A percentile compares a stretch with the other conserved stretches of the same genome.
Evolutionary conservation across 345 rosid genomes (phyloP).

Genomic region (Dimocarpus longan): DNA sequence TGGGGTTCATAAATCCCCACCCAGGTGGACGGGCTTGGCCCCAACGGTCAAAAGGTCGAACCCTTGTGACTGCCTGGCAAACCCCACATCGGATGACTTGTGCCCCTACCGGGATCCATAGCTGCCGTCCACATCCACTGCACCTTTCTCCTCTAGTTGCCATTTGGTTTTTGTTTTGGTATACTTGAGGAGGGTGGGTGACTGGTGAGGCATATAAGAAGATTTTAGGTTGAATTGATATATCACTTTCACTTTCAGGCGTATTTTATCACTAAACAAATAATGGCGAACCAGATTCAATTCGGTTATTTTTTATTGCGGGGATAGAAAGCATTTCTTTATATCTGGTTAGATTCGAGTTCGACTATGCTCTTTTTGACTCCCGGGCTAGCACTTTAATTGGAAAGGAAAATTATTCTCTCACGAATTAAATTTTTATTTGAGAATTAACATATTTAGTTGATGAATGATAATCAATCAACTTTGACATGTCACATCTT

Average conservation of each 20-base stretch:
- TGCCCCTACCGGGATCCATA: constrained; percentile 45
- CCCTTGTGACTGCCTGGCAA: constrained; percentile 47
- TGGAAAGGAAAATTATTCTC: background rate
- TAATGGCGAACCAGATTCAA: background rate
- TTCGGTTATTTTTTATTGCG: background rate
- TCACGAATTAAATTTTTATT: background rate
- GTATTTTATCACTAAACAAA: background rate
- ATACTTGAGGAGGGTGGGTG: background rate
- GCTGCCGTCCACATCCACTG: constrained; percentile 48
- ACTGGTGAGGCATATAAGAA: background rate
- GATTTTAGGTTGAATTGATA: background rate
- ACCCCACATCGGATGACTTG: constrained; percentile 39
- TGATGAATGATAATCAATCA: too few relatives aligned
- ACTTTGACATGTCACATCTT: too few relatives aligned
- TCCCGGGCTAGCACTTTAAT: background rate
- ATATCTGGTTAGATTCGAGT: background rate
- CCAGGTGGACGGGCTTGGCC: constrained; percentile 25
- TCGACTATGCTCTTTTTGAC: background rate
- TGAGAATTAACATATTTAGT: background rate
- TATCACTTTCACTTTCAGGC: background rate
- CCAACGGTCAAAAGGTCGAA: constrained; percentile 25
- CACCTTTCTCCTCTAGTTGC: constrained; percentile 50
- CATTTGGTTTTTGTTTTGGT: constrained; percentile 23
- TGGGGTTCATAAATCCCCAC: background rate
- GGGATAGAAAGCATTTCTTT: background rate